Percentiles rank a stretch among this genome's conserved stretches.
These are phyloP conservation scores for Carex arenaria DNA, from an alignment of 202 grass and related monocot genomes.

Conservation along the genomic window DNA sequence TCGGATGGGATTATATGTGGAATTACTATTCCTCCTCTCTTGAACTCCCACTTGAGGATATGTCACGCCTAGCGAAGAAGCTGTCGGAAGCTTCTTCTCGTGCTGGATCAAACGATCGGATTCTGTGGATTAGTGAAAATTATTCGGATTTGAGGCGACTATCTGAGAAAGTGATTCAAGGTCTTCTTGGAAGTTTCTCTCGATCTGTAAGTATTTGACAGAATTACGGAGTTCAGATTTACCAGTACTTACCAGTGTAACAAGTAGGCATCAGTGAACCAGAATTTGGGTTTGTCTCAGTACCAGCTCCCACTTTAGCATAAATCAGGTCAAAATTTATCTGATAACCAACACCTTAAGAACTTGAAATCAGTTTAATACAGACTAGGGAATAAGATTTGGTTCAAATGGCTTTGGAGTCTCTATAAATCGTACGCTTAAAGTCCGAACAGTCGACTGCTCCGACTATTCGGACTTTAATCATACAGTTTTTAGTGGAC, in stretches of 20 bases:
- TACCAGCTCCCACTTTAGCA: background rate
- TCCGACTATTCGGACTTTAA: no score
- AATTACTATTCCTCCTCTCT: slow-evolving; percentile 61
- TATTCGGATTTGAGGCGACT: slow-evolving; percentile 44
- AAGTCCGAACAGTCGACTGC: no score
- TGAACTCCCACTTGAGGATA: slow-evolving; percentile 30
- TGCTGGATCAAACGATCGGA: slow-evolving; percentile 28
- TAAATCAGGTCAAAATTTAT: background rate
- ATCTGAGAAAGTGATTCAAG: slow-evolving; percentile 40
- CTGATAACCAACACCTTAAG: background rate
- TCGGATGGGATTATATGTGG: slow-evolving; percentile 75
- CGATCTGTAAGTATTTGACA: slow-evolving; percentile 33
- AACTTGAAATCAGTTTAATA: background rate
- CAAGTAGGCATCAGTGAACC: background rate
- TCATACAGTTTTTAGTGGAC: no score
- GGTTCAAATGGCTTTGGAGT: no score
- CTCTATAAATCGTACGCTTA: no score
- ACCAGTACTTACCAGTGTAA: background rate
- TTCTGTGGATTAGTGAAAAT: slow-evolving; percentile 51
- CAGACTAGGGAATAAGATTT: no score
- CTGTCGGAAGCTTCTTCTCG: slow-evolving; percentile 50
- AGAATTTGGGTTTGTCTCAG: background rate
- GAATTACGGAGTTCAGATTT: background rate
- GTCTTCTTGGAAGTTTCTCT: slow-evolving; percentile 72
- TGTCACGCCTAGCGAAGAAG: slow-evolving; percentile 44